These are phyloP conservation scores for Eragrostis tef DNA, from an alignment of 202 grass and related monocot species.

Conservation along the genomic window DNA sequence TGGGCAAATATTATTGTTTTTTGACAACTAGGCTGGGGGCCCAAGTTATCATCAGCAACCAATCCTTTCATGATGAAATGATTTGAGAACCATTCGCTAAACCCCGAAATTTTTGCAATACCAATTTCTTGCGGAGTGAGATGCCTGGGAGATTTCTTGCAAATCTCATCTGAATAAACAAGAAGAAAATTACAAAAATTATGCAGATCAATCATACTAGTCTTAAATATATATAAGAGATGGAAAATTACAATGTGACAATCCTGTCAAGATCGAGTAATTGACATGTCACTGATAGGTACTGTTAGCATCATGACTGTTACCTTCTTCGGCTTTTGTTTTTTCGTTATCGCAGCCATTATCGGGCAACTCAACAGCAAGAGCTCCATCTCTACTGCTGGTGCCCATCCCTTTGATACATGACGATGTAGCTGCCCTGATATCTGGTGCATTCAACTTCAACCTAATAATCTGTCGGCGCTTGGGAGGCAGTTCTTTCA, in stretches of 20 bases:
- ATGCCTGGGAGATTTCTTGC: conserved; percentile 69
- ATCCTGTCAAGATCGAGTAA: conserved; percentile 39
- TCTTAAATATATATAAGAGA: not conserved
- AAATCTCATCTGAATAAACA: conserved; percentile 56
- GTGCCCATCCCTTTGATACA: conserved; percentile 47
- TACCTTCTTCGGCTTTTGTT: conserved; percentile 49
- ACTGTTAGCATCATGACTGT: conserved; percentile 38
- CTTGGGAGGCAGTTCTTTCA: conserved; percentile 87
- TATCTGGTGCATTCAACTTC: conserved; percentile 70
- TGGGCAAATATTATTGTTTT: conserved; percentile 98
- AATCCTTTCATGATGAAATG: conserved; percentile 64
- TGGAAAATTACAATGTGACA: conserved; percentile 11
- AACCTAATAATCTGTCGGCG: conserved; percentile 84
- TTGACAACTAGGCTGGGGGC: conserved; percentile 61
- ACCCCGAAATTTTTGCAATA: conserved; percentile 88
- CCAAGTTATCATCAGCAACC: conserved; percentile 50
- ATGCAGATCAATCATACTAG: not conserved
- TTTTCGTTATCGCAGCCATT: conserved; percentile 50
- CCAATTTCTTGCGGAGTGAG: conserved; percentile 86
- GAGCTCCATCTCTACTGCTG: conserved; percentile 41
- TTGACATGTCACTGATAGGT: conserved; percentile 32
- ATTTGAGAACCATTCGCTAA: conserved; percentile 87
- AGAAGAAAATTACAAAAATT: conserved; percentile 38
- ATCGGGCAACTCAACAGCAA: conserved; percentile 33
- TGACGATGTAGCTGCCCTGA: conserved; percentile 58